Evolutionary conservation across 805 yeast species (phyloP), one percentile per base, ranked within the genome.

Genomic region (Ogataea salicorniae): DNA sequence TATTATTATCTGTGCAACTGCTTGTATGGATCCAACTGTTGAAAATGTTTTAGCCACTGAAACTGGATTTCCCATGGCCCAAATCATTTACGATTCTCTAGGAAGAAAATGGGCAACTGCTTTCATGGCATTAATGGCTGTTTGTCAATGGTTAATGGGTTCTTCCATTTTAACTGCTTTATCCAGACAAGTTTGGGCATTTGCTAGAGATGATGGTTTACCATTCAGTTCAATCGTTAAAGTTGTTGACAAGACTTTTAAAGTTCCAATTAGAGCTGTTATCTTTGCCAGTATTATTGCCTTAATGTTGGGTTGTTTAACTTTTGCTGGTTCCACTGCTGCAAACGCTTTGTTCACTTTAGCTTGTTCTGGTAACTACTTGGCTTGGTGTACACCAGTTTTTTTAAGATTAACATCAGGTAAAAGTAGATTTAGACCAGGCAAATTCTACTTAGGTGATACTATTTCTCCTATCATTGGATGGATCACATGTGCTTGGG

Each of bases 191-290:
- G 72, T 81, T 43, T 84, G 85, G 80, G 87, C 89, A 1, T 81
- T 83, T 63, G 81, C 87, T 36, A 77, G 92, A 68, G 92, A 84
- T 62, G 81, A 83, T 57, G 90, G 89, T n/a, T 71, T 84, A 49
- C 91, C 91, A 9, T 69, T 81, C 51, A 73, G 83, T 11, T 64
- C 71, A 37, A 69, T 69, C 58, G 72, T 84, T 51, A 79, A 81
- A 53, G 75, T 69, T 40, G 86, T 85, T 39, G 71, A 84, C 57
- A 70, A 75, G 45, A 73, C 63, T 48, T 66, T 77, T 35, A 71
- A 75, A n/a, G 85, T 81, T 29, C 92, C 94, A 14, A 63, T 82
- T 31, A 73, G 82, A 55, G 89, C 91, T 2, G 76, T 83, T 40
- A 61, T 73, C 23, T 77, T 79, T 56, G 80, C 79, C 18, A 76